These are phyloP conservation scores for Xylaria sp. DNA, from an alignment of 2,329 filamentous ascomycete species.

Conservation along the genomic window DNA sequence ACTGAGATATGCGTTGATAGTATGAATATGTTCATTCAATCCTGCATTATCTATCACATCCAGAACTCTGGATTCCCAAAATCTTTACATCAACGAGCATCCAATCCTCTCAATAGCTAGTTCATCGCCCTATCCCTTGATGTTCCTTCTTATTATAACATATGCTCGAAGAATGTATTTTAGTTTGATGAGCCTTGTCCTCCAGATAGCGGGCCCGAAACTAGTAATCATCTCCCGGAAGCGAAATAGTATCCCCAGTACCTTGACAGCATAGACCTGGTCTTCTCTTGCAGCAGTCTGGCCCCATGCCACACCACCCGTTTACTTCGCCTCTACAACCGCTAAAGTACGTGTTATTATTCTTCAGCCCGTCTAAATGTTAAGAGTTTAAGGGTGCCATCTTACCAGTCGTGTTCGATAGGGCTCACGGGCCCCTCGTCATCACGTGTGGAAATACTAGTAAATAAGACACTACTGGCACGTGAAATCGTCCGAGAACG, in stretches of 20 bases:
- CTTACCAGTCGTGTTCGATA: constrained; percentile 2
- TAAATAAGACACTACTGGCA: background rate
- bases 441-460: background rate
- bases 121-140: too few relatives aligned
- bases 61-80: too few relatives aligned
- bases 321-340: background rate
- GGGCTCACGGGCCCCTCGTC: background rate
- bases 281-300: background rate
- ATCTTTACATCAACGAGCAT: too few relatives aligned
- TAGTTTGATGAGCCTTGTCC: too few relatives aligned
- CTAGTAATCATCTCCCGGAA: background rate
- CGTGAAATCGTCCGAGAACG: background rate
- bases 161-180: too few relatives aligned
- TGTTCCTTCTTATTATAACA: too few relatives aligned
- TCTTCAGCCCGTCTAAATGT: background rate
- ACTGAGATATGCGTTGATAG: too few relatives aligned
- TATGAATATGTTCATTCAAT: too few relatives aligned
- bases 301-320: background rate
- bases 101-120: too few relatives aligned
- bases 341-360: background rate
- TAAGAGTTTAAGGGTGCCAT: background rate
- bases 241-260: background rate
- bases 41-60: too few relatives aligned
- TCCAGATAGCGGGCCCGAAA: too few relatives aligned
- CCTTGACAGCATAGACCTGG: background rate